Percentiles rank a stretch among this genome's conserved stretches.
Conservation (phyloP, 106 monocot genomes). For the Chionographis japonica region DNA sequence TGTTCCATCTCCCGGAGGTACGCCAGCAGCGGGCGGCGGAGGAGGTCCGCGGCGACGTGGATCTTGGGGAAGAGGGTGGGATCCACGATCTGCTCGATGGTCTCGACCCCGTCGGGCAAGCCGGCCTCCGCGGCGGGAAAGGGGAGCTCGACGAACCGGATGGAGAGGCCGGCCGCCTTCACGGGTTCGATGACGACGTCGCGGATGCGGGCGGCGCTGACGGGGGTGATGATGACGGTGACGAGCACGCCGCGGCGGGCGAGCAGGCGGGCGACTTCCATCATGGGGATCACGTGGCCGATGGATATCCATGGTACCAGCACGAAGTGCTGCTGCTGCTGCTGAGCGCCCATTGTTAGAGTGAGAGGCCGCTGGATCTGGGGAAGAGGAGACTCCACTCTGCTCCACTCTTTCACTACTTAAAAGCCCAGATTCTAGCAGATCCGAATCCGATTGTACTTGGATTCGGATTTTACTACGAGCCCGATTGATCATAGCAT, state of each 20-base stretch:
- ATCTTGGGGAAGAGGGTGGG: background rate
- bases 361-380: too few species aligned
- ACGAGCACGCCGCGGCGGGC: background rate
- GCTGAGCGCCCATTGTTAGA: too few species aligned
- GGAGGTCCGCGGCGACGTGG: background rate
- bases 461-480: too few species aligned
- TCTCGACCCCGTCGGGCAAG: background rate
- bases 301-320: too few species aligned
- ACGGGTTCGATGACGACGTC: background rate
- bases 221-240: constrained; percentile 6
- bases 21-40: background rate
- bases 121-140: background rate
- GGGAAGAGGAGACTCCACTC: too few species aligned
- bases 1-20: too few species aligned
- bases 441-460: too few species aligned
- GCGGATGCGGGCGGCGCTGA: background rate
- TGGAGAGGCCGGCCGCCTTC: background rate
- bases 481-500: too few species aligned
- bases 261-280: background rate
- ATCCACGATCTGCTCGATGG: background rate
- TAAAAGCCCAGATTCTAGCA: too few species aligned
- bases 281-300: constrained; percentile 4
- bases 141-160: background rate
- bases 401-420: too few species aligned
- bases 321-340: too few species aligned